Conservation (phyloP, 495 filamentous ascomycete genomes). For the Hypoxylon cercidicola region DNA sequence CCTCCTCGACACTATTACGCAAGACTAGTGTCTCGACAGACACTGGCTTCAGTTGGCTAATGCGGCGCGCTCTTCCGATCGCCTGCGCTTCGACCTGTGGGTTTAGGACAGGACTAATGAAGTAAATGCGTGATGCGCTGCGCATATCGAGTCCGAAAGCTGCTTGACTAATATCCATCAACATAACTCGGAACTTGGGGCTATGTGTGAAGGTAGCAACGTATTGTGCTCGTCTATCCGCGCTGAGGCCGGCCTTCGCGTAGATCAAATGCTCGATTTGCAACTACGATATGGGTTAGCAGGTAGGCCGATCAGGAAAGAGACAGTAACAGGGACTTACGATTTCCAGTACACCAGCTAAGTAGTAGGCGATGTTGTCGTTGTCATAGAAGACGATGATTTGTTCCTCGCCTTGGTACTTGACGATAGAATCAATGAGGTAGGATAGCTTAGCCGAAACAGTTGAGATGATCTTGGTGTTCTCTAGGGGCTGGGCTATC, state of each 20-base stretch:
- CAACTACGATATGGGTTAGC: slow-evolving; percentile 52
- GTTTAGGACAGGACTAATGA: slow-evolving; percentile 88
- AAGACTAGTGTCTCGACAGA: slow-evolving; percentile 88
- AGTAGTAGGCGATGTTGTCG: slow-evolving; percentile 82
- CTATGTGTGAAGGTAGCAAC: slow-evolving; percentile 80
- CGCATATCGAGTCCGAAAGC: slow-evolving; percentile 88
- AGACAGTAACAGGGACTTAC: slow-evolving; percentile 36
- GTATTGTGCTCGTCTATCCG: slow-evolving; percentile 72
- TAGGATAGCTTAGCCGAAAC: slow-evolving; percentile 90
- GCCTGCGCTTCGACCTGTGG: slow-evolving; percentile 90
- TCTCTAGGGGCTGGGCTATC: slow-evolving; percentile 62
- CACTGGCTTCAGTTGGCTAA: slow-evolving; percentile 83
- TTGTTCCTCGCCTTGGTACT: slow-evolving; percentile 77
- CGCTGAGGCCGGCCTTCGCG: slow-evolving; percentile 69
- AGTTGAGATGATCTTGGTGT: slow-evolving; percentile 77
- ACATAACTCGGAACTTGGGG: slow-evolving; percentile 69
- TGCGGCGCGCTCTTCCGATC: slow-evolving; percentile 88
- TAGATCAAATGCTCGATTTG: slow-evolving; percentile 86
- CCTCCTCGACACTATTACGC: slow-evolving; percentile 85
- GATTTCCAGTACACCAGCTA: slow-evolving; percentile 83
- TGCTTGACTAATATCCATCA: slow-evolving; percentile 91
- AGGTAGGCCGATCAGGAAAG: background rate
- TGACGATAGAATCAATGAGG: slow-evolving; percentile 74
- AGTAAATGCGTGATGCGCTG: slow-evolving; percentile 86
- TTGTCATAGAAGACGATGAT: slow-evolving; percentile 94